These are phyloP conservation scores for Draba incana DNA, from an alignment of 345 rosid genomes.

Conservation along the genomic window DNA sequence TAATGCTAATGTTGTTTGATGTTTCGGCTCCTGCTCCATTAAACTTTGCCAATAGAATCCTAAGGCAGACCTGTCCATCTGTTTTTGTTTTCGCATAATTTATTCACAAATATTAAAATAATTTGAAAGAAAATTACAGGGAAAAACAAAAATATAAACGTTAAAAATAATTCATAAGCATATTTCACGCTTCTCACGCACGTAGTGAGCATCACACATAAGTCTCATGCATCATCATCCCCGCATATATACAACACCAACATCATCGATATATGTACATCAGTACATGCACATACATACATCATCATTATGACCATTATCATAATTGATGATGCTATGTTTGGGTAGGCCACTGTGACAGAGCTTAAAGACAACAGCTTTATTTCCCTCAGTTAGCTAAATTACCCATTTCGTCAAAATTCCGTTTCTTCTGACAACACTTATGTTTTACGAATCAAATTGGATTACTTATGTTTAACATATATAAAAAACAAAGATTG, in stretches of 20 bases:
- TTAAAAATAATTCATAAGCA: background rate
- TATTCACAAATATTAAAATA: background rate
- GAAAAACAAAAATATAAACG: background rate
- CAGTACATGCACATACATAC: conserved; percentile 16
- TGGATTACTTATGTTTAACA: background rate
- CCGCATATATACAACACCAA: background rate
- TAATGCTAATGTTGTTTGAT: too few relatives aligned
- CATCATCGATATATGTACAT: conserved; percentile 1
- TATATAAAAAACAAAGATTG: background rate
- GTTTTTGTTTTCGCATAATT: conserved; percentile 21
- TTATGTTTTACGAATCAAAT: conserved; percentile 21
- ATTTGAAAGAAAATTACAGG: background rate
- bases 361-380: conserved; percentile 38
- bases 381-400: conserved; percentile 33
- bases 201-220: conserved; percentile 15
- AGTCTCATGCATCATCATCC: conserved; percentile 21
- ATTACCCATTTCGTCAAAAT: conserved; percentile 37
- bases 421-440: conserved; percentile 43
- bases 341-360: conserved; percentile 37
- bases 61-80: conserved; percentile 30
- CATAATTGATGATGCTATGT: conserved; percentile 34
- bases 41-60: too few relatives aligned
- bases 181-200: conserved; percentile 30
- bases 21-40: too few relatives aligned
- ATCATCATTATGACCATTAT: conserved; percentile 15